Percentiles rank a stretch among this genome's conserved stretches.
Conservation (phyloP, 192 early-diverging fungal genomes). For the Umbelopsis ramanniana region DNA sequence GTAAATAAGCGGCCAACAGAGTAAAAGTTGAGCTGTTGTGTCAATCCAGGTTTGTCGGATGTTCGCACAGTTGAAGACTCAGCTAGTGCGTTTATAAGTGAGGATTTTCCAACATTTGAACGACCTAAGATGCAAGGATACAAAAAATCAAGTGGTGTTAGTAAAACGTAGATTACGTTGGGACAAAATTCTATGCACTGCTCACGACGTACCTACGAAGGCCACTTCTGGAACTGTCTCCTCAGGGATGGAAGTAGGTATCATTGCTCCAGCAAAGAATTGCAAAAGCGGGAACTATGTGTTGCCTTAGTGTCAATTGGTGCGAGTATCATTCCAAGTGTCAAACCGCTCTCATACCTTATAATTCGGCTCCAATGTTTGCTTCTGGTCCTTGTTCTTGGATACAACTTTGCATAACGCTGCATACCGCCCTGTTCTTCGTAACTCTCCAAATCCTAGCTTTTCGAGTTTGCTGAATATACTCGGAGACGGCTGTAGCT, state of each 20-base stretch:
- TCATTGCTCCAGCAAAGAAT: constrained; percentile 52
- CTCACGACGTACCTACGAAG: constrained; percentile 43
- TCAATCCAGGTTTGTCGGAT: constrained; percentile 75
- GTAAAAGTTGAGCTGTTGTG: constrained; percentile 85
- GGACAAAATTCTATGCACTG: too few relatives aligned
- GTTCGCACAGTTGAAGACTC: constrained; percentile 64
- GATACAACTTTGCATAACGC: constrained; percentile 9
- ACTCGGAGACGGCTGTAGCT: constrained; percentile 29
- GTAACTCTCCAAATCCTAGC: constrained; percentile 40
- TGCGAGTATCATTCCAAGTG: too few relatives aligned
- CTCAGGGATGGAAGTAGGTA: constrained; percentile 41
- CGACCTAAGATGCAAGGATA: constrained; percentile 49
- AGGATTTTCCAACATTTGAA: constrained; percentile 84
- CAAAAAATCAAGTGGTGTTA: too few relatives aligned
- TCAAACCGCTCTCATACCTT: background rate
- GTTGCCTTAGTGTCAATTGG: too few relatives aligned
- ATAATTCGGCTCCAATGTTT: constrained; percentile 31
- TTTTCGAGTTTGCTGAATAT: constrained; percentile 34
- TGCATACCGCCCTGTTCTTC: constrained; percentile 39
- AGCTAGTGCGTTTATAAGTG: constrained; percentile 70
- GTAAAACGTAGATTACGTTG: too few relatives aligned
- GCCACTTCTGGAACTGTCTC: constrained; percentile 41
- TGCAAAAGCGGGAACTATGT: constrained; percentile 42
- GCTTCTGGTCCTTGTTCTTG: constrained; percentile 12
- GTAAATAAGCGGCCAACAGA: constrained; percentile 62